These are phyloP conservation scores for Podaxis pistillaris DNA, from an alignment of 768 basidiomycete species.

Conservation along the genomic window DNA sequence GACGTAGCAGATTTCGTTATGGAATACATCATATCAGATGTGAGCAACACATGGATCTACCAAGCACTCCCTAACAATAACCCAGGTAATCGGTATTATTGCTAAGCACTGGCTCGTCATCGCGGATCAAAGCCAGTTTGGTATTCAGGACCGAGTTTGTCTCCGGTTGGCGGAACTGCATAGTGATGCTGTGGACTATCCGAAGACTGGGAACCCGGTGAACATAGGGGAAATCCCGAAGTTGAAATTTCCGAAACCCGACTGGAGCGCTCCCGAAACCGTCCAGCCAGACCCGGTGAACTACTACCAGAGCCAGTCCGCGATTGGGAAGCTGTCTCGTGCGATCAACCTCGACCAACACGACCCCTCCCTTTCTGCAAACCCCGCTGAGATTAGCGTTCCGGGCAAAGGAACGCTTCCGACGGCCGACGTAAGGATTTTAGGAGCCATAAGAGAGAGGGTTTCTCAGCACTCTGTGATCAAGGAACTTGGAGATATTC, in stretches of 20 bases:
- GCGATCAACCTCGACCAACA: slow-evolving; percentile 48
- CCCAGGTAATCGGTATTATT: slow-evolving; percentile 55
- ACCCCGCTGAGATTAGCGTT: not conserved
- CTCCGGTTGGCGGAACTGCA: slow-evolving; percentile 51
- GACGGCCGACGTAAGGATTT: not conserved
- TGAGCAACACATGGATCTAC: slow-evolving; percentile 20
- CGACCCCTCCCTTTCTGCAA: slow-evolving; percentile 19
- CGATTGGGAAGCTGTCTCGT: slow-evolving; percentile 62
- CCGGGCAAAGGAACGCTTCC: not conserved
- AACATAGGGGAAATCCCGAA: slow-evolving; percentile 39
- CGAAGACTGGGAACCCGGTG: slow-evolving; percentile 52
- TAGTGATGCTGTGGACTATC: slow-evolving; percentile 64
- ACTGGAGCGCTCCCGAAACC: slow-evolving; percentile 67
- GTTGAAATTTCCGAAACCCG: slow-evolving; percentile 42
- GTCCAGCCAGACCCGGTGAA: slow-evolving; percentile 29
- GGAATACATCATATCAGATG: slow-evolving; percentile 65
- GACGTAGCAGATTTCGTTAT: slow-evolving; percentile 69
- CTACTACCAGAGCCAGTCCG: slow-evolving; percentile 52
- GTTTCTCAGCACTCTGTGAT: not conserved
- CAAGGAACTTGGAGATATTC: not conserved
- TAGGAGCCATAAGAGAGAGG: not conserved
- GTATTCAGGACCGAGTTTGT: slow-evolving; percentile 53
- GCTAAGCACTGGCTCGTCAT: slow-evolving; percentile 61
- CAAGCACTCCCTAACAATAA: not conserved
- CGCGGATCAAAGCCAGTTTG: slow-evolving; percentile 49